Base-by-base conservation (phyloP, 2,329 filamentous ascomycete species). In the Aspergillus sclerotialis region DNA sequence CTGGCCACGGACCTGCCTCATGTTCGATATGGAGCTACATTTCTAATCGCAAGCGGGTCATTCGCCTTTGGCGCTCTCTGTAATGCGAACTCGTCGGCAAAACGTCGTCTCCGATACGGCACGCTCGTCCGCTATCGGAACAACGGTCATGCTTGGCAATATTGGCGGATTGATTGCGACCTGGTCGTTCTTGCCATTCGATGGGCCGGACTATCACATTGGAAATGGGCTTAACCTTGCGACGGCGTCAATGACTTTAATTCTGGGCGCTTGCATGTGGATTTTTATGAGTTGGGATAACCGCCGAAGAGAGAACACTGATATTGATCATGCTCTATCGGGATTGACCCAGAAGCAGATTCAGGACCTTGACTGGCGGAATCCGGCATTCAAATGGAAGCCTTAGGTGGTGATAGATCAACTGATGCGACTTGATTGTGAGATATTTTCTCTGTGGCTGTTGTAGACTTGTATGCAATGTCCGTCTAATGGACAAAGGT, bases 51-150 rank as follows among this genome's bases (percentile, higher is more conserved):
- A 2, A 67, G 68, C 6, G 80, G 78, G 0, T 73, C 76, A 4
- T 85, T 83, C 48, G 59, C 73, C 3, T 72, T 77, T 29, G 81
- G 80, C 0, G 70, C 80, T 0, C 68, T 86, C 9, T 75, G 72
- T 45, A 84, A 82, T 42, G 80, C 80, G 0, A 73, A 84, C 36
- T 76, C 74, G 0, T 76, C 79, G 0, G 81, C 80, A 5, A 85
- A n/a, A 85, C 44, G 80, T 86, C 0, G 72, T 84, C 6, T 78
- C 76, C 4, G 82, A 86, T 45, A 83, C 82, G 0, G 78, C 82
- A 0, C 71, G 81, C 10, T 76, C 75, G 7, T 72, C 77, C 1
- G 79, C 78, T 3, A 82, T 85, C 28, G 80, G 75, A 8, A 74
- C 72, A 0, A 78, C 76, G 34, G 77, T 85, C 49, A 84, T 85